phyloP scores from a whole-genome alignment of 2,329 filamentous ascomycete genomes.

The Aspergillus ustus region DNA sequence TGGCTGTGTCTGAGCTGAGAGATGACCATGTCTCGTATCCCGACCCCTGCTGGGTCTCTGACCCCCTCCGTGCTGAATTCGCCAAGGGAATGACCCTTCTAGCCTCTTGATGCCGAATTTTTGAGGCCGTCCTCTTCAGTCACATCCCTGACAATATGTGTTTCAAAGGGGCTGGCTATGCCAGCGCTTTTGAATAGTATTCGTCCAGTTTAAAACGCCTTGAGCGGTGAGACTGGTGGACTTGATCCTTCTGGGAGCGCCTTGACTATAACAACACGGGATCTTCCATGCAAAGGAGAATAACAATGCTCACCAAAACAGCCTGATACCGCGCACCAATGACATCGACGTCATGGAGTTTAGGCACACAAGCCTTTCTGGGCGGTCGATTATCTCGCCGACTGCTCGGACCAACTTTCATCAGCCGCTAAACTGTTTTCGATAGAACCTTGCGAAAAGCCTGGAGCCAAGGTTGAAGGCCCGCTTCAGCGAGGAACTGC shows the following conservation, averaged over 20 bases:
- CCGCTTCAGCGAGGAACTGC: conserved; percentile 1
- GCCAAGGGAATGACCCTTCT: conserved; percentile 4
- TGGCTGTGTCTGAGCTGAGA: not conserved
- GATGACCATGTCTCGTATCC: not conserved
- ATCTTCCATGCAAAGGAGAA: not conserved
- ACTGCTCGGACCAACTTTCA: conserved; percentile 8
- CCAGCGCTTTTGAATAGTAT: not conserved
- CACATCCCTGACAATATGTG: not conserved
- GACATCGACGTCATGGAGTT: not conserved
- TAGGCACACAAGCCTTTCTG: conserved; percentile 1
- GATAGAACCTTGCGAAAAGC: conserved; percentile 11
- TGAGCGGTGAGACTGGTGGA: not conserved
- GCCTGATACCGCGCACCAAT: not conserved
- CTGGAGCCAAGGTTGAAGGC: not conserved
- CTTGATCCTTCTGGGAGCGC: not conserved
- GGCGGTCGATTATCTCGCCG: not conserved
- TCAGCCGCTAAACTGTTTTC: conserved; percentile 9
- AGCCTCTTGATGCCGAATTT: conserved; percentile 1
- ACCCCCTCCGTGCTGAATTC: not conserved
- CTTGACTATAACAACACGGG: not conserved
- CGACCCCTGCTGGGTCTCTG: not conserved
- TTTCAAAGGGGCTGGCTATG: not conserved
- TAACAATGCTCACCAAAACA: not conserved
- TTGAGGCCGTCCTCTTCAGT: not conserved
- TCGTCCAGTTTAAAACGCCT: not conserved